Conservation (phyloP, 495 filamentous ascomycete genomes). For the Hyaloscypha bicolor region DNA sequence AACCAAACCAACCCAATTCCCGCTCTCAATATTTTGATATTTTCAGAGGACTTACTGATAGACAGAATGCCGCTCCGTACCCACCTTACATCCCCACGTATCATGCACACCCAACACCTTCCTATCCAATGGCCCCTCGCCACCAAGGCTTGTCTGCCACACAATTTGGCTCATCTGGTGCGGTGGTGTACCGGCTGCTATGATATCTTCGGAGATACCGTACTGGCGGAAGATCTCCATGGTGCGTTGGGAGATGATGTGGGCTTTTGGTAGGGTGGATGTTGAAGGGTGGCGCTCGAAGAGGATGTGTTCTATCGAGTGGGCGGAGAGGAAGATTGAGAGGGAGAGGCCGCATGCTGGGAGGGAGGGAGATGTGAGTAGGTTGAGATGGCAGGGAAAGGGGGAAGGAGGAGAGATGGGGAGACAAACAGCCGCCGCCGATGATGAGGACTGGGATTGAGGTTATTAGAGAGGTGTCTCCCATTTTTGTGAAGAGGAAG, state of each 20-base stretch:
- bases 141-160: conserved; percentile 10
- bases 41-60: conserved; percentile 12
- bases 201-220: conserved; percentile 43
- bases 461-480: no score
- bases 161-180: conserved; percentile 9
- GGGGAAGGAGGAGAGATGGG: no score
- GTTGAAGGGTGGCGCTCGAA: conserved; percentile 37
- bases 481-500: no score
- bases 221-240: conserved; percentile 54
- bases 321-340: conserved; percentile 1
- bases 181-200: conserved; percentile 26
- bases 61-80: not conserved
- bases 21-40: no score
- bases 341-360: conserved; percentile 1
- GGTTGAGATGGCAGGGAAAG: no score
- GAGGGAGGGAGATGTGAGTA: no score
- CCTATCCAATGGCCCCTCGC: conserved; percentile 1
- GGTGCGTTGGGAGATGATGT: conserved; percentile 37
- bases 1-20: no score
- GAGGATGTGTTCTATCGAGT: conserved; percentile 7
- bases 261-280: conserved; percentile 50
- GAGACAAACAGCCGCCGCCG: no score
- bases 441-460: no score
- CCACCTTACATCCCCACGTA: not conserved
- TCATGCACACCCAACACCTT: not conserved